phyloP scores from a whole-genome alignment of 805 yeast species.

The Lipomyces yamanashiensis region DNA sequence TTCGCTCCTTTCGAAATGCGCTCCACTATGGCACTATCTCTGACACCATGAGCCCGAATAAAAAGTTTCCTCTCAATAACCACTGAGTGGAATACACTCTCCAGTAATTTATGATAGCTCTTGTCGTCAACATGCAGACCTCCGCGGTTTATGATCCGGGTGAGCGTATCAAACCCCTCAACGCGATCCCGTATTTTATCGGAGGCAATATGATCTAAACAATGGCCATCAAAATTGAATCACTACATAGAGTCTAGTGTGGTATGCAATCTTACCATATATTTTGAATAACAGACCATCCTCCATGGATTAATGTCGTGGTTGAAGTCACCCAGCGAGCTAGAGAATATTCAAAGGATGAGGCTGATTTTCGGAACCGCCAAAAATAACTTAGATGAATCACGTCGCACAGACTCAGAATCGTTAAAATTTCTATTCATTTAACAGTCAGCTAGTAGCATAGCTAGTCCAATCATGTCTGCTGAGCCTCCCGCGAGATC shows the following conservation, averaged over 20 bases:
- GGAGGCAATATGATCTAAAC: slow-evolving; percentile 4
- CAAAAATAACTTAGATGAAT: too few relatives aligned
- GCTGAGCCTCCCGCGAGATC: too few relatives aligned
- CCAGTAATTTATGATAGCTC: slow-evolving; percentile 29
- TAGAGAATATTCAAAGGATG: too few relatives aligned
- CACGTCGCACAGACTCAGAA: too few relatives aligned
- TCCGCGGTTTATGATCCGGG: slow-evolving; percentile 2
- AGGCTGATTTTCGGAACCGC: too few relatives aligned
- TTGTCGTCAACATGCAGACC: slow-evolving; percentile 21
- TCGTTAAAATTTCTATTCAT: too few relatives aligned
- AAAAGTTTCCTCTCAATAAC: slow-evolving; percentile 22
- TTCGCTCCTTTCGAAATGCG: slow-evolving; percentile 21
- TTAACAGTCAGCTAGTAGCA: too few relatives aligned
- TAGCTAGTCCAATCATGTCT: too few relatives aligned
- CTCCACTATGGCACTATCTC: slow-evolving; percentile 4
- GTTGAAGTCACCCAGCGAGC: too few relatives aligned
- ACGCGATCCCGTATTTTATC: slow-evolving; percentile 32
- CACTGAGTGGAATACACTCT: slow-evolving; percentile 26
- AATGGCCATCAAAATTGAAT: too few relatives aligned
- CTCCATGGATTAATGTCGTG: too few relatives aligned
- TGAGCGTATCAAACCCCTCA: slow-evolving; percentile 26
- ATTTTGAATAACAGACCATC: not conserved
- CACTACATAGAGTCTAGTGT: too few relatives aligned
- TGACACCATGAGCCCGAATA: slow-evolving; percentile 10
- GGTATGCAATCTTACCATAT: not conserved